Percentiles rank a stretch among this genome's conserved stretches.
Conservation (phyloP, 208 protist species). For the Leishmania tarentolae region DNA sequence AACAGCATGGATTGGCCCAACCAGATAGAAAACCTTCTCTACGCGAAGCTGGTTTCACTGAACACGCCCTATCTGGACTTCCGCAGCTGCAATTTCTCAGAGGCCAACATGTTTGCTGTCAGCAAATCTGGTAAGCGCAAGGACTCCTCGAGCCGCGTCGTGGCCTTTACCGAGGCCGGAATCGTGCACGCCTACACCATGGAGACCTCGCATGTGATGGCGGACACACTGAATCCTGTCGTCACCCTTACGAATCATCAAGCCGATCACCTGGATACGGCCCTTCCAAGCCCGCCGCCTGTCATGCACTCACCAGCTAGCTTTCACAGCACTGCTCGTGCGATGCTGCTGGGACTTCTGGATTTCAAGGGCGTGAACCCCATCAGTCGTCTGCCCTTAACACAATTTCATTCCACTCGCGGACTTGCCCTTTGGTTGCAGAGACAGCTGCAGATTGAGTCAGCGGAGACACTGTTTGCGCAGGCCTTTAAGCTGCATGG, state of each 20-base stretch:
- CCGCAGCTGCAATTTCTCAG: constrained; percentile 89
- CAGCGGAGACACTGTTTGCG: constrained; percentile 71
- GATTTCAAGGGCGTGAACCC: constrained; percentile 87
- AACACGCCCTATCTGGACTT: constrained; percentile 95
- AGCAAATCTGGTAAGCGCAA: constrained; percentile 90
- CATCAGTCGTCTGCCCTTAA: constrained; percentile 56
- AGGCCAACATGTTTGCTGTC: constrained; percentile 90
- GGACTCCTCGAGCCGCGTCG: constrained; percentile 90
- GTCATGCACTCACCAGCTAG: constrained; percentile 49
- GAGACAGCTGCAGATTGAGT: constrained; percentile 76
- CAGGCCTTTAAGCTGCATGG: constrained; percentile 57
- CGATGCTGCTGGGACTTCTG: constrained; percentile 72
- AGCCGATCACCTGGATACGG: constrained; percentile 29
- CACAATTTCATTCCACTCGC: constrained; percentile 55
- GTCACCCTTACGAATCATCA: constrained; percentile 34
- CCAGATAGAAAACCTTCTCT: constrained; percentile 86
- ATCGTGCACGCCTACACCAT: constrained; percentile 91
- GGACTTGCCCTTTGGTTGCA: constrained; percentile 72
- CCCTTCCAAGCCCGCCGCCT: constrained; percentile 15
- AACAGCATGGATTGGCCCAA: constrained; percentile 76
- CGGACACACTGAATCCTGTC: constrained; percentile 60
- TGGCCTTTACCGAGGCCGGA: constrained; percentile 75
- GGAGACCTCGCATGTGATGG: constrained; percentile 90
- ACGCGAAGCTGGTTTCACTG: constrained; percentile 86
- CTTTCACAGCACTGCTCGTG: constrained; percentile 82